phyloP scores from a whole-genome alignment of 345 rosid species.

The Gynandropsis gynandra region DNA sequence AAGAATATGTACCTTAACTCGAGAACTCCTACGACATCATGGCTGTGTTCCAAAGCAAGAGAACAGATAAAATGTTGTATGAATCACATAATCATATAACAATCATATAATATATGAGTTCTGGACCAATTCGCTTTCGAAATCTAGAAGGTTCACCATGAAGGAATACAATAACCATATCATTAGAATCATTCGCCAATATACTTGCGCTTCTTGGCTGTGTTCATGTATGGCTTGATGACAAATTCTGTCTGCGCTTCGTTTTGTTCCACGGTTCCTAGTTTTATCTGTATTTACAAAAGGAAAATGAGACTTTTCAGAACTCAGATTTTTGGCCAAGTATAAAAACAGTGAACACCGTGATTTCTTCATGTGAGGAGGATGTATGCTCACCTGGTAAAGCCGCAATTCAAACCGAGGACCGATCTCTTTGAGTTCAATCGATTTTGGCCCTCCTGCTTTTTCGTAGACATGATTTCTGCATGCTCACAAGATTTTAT shows the following conservation, averaged over 20 bases:
- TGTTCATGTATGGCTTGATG: slow-evolving; percentile 80
- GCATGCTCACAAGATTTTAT: slow-evolving; percentile 19
- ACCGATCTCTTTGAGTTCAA: slow-evolving; percentile 82
- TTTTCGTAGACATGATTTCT: slow-evolving; percentile 82
- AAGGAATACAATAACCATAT: no score
- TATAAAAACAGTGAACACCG: not conserved
- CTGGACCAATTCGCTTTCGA: no score
- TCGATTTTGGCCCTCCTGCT: slow-evolving; percentile 67
- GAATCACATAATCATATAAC: no score
- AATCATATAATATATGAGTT: no score
- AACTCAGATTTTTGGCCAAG: not conserved
- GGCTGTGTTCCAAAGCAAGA: no score
- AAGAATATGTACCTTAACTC: no score
- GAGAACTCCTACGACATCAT: no score
- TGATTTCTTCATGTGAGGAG: not conserved
- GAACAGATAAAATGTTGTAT: no score
- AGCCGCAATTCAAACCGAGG: slow-evolving; percentile 85
- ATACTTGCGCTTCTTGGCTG: slow-evolving; percentile 52
- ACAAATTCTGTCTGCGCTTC: slow-evolving; percentile 88
- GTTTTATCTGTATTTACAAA: slow-evolving; percentile 46
- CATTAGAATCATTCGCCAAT: slow-evolving; percentile 46
- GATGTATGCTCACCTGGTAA: slow-evolving; percentile 49
- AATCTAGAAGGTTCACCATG: no score
- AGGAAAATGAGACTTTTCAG: not conserved
- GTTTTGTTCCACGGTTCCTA: slow-evolving; percentile 76